phyloP scores from a whole-genome alignment of 2,329 filamentous ascomycete species.

The Coniochaeta sp. region DNA sequence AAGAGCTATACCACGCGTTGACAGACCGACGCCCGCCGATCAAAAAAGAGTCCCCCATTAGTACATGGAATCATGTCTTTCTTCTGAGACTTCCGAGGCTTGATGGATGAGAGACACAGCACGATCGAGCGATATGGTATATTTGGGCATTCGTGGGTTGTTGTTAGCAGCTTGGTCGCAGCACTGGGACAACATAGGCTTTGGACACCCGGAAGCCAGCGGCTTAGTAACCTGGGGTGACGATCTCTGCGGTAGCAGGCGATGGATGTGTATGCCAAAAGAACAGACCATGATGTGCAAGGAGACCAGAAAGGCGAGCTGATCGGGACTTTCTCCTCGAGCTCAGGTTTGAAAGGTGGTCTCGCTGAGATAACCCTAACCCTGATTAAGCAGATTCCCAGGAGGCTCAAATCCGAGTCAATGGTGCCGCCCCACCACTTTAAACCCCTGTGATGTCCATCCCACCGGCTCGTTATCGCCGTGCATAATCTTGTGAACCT shows the following conservation, averaged over 20 bases:
- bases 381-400: not conserved
- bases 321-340: no score
- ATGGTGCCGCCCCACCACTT: not conserved
- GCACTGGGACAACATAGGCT: not conserved
- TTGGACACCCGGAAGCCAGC: no score
- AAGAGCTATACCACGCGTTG: not conserved
- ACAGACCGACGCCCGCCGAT: not conserved
- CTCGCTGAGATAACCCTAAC: not conserved
- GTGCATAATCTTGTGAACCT: constrained; percentile 3
- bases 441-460: not conserved
- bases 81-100: not conserved
- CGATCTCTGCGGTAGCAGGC: not conserved
- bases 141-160: not conserved
- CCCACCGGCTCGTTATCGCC: not conserved
- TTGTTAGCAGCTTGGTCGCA: not conserved
- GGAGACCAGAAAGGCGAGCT: no score
- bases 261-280: no score
- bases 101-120: not conserved
- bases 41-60: not conserved
- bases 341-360: no score
- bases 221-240: not conserved
- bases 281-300: no score
- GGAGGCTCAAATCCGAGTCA: not conserved
- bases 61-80: not conserved
- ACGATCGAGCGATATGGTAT: not conserved